These are phyloP conservation scores for Aspergillus flavus DNA, from an alignment of 2,329 filamentous ascomycete species.

Conservation along the genomic window DNA sequence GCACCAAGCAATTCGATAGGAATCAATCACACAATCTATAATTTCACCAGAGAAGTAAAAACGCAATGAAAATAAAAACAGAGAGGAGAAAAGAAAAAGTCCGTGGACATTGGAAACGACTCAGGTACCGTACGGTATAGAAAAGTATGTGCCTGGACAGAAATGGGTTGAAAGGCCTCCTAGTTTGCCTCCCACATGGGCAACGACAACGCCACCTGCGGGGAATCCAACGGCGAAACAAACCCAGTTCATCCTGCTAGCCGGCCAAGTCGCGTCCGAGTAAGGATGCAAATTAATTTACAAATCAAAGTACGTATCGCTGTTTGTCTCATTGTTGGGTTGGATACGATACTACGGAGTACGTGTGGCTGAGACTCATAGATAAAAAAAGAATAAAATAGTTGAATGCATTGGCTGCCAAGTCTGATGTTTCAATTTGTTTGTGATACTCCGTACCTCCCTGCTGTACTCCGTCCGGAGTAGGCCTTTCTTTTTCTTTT, in stretches of 20 bases:
- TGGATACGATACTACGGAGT: not conserved
- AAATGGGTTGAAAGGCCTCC: not conserved
- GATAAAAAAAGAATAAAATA: not conserved
- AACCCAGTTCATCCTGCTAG: not conserved
- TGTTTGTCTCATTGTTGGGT: not conserved
- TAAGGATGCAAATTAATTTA: not conserved
- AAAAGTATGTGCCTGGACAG: not conserved
- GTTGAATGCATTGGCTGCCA: not conserved
- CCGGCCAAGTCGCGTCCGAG: no score
- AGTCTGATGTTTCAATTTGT: not conserved
- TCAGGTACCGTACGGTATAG: not conserved
- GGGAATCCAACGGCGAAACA: slow-evolving; percentile 6
- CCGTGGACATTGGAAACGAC: not conserved
- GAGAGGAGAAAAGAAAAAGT: not conserved
- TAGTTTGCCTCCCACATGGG: slow-evolving; percentile 7
- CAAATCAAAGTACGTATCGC: not conserved
- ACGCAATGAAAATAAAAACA: not conserved
- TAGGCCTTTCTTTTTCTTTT: not conserved
- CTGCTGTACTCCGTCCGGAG: no score
- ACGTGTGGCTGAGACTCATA: not conserved
- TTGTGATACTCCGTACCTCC: not conserved
- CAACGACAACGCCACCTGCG: slow-evolving; percentile 3
- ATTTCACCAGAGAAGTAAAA: not conserved
- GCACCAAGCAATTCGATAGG: not conserved
- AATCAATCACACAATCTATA: not conserved